phyloP scores from a whole-genome alignment of 768 basidiomycete genomes.

The Crucibulum laeve region DNA sequence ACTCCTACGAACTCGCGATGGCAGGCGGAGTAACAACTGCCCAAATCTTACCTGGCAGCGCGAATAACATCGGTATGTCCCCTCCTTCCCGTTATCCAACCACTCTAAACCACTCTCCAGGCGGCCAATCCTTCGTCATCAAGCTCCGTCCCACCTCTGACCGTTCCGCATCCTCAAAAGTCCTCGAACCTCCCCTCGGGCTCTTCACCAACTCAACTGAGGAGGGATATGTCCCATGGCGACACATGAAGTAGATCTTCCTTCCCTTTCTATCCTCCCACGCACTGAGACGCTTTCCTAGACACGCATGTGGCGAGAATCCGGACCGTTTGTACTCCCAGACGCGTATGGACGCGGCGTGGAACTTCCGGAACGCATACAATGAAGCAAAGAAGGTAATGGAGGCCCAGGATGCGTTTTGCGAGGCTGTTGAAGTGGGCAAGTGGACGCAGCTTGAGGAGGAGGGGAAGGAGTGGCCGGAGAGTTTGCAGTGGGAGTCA shows the following conservation, averaged over 20 bases:
- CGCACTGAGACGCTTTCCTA: constrained; percentile 14
- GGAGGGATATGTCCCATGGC: constrained; percentile 43
- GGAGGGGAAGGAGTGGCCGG: constrained; percentile 31
- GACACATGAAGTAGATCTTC: constrained; percentile 67
- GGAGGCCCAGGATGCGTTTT: constrained; percentile 65
- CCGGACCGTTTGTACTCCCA: constrained; percentile 40
- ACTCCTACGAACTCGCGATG: constrained; percentile 49
- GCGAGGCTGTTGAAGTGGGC: constrained; percentile 40
- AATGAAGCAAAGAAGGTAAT: constrained; percentile 63
- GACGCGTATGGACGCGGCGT: constrained; percentile 58
- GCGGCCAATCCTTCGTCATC: constrained; percentile 76
- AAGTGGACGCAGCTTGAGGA: constrained; percentile 35
- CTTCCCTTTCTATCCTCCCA: background rate
- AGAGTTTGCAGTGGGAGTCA: constrained; percentile 66
- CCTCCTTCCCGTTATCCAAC: background rate
- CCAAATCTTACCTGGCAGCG: constrained; percentile 71
- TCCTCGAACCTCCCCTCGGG: constrained; percentile 69
- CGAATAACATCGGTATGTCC: constrained; percentile 51
- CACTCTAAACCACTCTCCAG: constrained; percentile 21
- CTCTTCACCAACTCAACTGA: constrained; percentile 33
- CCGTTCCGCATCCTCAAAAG: constrained; percentile 60
- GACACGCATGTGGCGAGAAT: constrained; percentile 73
- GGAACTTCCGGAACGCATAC: constrained; percentile 73
- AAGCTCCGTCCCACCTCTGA: constrained; percentile 70
- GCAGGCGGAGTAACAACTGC: constrained; percentile 74